Evolutionary conservation across 495 filamentous ascomycete species (phyloP).

Genomic region (Daldinia loculata): DNA sequence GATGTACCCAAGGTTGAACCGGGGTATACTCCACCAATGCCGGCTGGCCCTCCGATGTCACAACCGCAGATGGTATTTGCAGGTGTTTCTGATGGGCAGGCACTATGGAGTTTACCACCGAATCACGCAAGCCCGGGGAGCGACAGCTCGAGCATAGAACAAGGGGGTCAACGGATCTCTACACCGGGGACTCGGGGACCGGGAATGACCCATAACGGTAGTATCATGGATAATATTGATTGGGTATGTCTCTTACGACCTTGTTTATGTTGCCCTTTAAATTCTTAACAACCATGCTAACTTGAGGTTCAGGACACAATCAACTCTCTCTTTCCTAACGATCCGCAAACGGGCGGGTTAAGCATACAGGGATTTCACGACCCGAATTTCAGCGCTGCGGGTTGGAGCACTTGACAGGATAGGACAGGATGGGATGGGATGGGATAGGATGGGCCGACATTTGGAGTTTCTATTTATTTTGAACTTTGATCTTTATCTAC

Average conservation of each 20-base stretch:
- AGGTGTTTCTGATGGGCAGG: slow-evolving; percentile 57
- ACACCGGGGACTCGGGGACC: slow-evolving; percentile 13
- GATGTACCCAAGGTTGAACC: slow-evolving; percentile 28
- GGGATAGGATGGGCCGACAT: too few relatives aligned
- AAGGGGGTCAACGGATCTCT: slow-evolving; percentile 7
- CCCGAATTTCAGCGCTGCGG: slow-evolving; percentile 39
- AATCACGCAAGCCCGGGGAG: slow-evolving; percentile 50
- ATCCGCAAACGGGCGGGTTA: slow-evolving; percentile 50
- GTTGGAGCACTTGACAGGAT: slow-evolving; percentile 30
- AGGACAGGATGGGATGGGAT: not conserved
- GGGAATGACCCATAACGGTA: slow-evolving; percentile 19
- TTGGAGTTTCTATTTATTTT: not conserved
- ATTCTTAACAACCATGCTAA: not conserved
- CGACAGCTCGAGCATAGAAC: slow-evolving; percentile 42
- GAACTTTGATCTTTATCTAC: not conserved
- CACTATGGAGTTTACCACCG: slow-evolving; percentile 54
- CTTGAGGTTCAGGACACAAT: slow-evolving; percentile 43
- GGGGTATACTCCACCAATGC: slow-evolving; percentile 32
- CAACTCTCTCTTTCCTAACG: slow-evolving; percentile 48
- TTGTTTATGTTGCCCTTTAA: not conserved
- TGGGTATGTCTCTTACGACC: slow-evolving; percentile 43
- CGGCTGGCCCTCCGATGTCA: slow-evolving; percentile 17
- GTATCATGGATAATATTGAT: slow-evolving; percentile 49
- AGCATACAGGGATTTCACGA: slow-evolving; percentile 48
- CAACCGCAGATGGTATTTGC: slow-evolving; percentile 53